phyloP scores from a whole-genome alignment of 352 stramenopile species.

The Nothophytophthora sp. region DNA sequence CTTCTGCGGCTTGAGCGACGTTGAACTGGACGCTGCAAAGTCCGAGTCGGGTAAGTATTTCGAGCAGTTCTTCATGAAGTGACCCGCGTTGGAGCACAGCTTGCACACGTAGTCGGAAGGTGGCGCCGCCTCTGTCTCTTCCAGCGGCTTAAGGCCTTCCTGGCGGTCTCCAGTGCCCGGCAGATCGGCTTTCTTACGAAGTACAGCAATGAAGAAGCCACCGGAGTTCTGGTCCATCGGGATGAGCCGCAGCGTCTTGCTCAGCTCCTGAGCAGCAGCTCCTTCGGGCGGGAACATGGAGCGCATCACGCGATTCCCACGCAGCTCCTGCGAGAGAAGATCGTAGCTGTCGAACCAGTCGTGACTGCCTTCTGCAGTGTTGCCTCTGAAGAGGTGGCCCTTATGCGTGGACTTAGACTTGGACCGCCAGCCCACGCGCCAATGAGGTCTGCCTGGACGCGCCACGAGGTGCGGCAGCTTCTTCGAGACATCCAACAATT shows the following conservation, averaged over 20 bases:
- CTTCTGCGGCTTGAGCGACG: slow-evolving; percentile 30
- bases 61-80: slow-evolving; percentile 77
- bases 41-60: slow-evolving; percentile 58
- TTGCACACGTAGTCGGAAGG: slow-evolving; percentile 79
- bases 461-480: slow-evolving; percentile 56
- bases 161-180: slow-evolving; percentile 47
- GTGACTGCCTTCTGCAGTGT: slow-evolving; percentile 29
- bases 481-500: slow-evolving; percentile 87
- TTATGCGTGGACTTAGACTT: slow-evolving; percentile 89
- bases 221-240: slow-evolving; percentile 98
- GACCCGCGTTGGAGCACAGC: slow-evolving; percentile 56
- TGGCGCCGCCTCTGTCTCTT: slow-evolving; percentile 47
- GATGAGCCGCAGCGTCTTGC: slow-evolving; percentile 94
- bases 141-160: slow-evolving; percentile 44
- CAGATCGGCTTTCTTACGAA: slow-evolving; percentile 83
- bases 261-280: slow-evolving; percentile 47
- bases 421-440: slow-evolving; percentile 84
- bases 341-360: slow-evolving; percentile 80
- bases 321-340: slow-evolving; percentile 56
- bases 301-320: slow-evolving; percentile 59
- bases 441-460: slow-evolving; percentile 54
- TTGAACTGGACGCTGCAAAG: slow-evolving; percentile 22
- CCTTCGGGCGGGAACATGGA: slow-evolving; percentile 86
- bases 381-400: slow-evolving; percentile 63
- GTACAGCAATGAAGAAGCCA: slow-evolving; percentile 98